Conservation (phyloP, 192 early-diverging fungal species). For the Chytriomyces hyalinus region DNA sequence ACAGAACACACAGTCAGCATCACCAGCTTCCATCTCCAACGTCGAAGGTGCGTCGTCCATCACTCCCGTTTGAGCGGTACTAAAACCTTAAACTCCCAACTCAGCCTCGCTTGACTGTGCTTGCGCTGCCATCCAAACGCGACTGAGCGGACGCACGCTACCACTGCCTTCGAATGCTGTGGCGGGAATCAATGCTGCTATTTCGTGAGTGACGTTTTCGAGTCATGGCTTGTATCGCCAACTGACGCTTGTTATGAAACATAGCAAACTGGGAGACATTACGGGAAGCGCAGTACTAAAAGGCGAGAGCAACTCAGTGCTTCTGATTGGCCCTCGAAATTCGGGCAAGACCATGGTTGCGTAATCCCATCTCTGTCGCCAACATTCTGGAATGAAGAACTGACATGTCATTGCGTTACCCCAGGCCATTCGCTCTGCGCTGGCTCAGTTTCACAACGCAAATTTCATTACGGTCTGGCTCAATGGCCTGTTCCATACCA, state of each 20-base stretch:
- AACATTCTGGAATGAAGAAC: conserved; percentile 32
- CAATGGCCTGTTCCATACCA: conserved; percentile 79
- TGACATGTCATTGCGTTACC: neutral
- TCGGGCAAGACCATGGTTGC: conserved; percentile 71
- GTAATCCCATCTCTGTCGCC: conserved; percentile 35
- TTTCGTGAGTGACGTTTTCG: neutral
- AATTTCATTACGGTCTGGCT: conserved; percentile 72
- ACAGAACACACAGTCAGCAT: too few relatives aligned
- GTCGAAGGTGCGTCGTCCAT: neutral
- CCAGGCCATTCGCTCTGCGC: conserved; percentile 49
- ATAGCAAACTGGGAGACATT: conserved; percentile 60
- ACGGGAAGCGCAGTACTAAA: conserved; percentile 63
- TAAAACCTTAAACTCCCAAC: neutral
- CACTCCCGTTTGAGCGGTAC: too few relatives aligned
- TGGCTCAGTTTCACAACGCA: conserved; percentile 43
- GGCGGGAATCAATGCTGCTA: conserved; percentile 8
- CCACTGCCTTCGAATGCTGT: neutral
- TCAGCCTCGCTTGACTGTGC: neutral
- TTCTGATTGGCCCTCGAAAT: conserved; percentile 82
- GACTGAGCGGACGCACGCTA: neutral
- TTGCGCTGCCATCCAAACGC: neutral
- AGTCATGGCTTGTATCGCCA: neutral
- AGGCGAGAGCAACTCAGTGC: conserved; percentile 86
- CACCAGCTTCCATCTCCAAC: too few relatives aligned
- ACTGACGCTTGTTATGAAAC: neutral